Percentiles rank a stretch among this genome's conserved stretches.
Conservation (phyloP, 1,139 yeast genomes). For the Kodamaea plutei region DNA sequence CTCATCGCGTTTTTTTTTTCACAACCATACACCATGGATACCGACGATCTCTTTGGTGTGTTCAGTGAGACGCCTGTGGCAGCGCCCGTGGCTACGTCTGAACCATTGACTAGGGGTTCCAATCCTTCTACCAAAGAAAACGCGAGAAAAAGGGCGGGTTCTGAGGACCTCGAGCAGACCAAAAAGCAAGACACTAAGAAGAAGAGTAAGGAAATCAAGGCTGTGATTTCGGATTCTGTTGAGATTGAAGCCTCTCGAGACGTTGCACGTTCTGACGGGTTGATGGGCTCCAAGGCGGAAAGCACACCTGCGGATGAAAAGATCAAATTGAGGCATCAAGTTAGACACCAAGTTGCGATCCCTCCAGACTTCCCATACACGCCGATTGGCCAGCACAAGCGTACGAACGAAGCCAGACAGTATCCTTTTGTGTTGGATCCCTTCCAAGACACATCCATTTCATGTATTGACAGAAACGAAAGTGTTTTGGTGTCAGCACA, state of each 20-base stretch:
- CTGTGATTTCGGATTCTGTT: slow-evolving; percentile 83
- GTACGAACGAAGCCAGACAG: slow-evolving; percentile 69
- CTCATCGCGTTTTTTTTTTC: too few relatives aligned
- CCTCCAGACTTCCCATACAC: slow-evolving; percentile 86
- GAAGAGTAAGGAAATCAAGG: slow-evolving; percentile 35
- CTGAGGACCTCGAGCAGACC: slow-evolving; percentile 10
- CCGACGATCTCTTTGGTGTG: slow-evolving; percentile 64
- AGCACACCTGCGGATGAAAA: slow-evolving; percentile 43
- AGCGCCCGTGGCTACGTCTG: slow-evolving; percentile 24
- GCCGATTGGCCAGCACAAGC: slow-evolving; percentile 84
- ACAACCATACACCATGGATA: slow-evolving; percentile 30
- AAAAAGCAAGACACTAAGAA: slow-evolving; percentile 11
- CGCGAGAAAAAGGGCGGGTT: slow-evolving; percentile 9
- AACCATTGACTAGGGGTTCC: too few relatives aligned
- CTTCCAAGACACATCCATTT: slow-evolving; percentile 92
- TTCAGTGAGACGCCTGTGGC: slow-evolving; percentile 54
- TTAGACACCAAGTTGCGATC: slow-evolving; percentile 94
- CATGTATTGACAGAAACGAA: slow-evolving; percentile 90
- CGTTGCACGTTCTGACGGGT: slow-evolving; percentile 75
- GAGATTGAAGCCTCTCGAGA: slow-evolving; percentile 91
- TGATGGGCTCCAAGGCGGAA: slow-evolving; percentile 25
- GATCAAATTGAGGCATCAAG: slow-evolving; percentile 82
- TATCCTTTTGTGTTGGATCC: slow-evolving; percentile 94
- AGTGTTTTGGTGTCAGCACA: slow-evolving; percentile 98
- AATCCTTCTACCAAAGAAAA: slow-evolving; percentile 1